Conservation (phyloP, 495 filamentous ascomycete species). For the Echria macrotheca region DNA sequence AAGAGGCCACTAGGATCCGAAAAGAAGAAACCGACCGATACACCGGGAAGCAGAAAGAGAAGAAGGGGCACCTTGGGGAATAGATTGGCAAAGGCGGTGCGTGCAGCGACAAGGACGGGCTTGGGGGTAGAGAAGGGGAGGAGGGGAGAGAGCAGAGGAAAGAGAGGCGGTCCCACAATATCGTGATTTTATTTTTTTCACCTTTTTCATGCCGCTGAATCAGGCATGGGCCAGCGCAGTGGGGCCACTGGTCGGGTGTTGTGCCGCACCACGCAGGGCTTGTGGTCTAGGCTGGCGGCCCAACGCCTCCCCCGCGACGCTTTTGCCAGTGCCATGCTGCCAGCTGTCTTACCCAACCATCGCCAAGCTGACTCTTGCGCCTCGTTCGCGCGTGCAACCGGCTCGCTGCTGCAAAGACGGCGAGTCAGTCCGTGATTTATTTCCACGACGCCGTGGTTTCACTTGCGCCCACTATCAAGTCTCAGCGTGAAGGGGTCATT, state of each 20-base stretch:
- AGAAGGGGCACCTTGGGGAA: conserved; percentile 32
- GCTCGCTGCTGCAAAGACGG: no score
- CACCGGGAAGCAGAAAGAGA: conserved; percentile 28
- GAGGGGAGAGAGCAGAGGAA: conserved; percentile 11
- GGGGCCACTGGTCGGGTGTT: conserved; percentile 6
- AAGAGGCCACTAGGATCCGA: conserved; percentile 21
- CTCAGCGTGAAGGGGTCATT: no score
- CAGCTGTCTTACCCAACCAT: no score
- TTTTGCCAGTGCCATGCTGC: background rate
- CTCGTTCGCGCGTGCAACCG: no score
- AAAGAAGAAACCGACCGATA: conserved; percentile 24
- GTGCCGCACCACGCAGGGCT: conserved; percentile 5
- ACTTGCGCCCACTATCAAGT: no score
- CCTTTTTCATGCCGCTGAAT: conserved; percentile 24
- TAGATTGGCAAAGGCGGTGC: conserved; percentile 35
- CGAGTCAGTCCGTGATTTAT: no score
- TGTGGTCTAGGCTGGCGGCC: conserved; percentile 9
- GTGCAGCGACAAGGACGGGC: conserved; percentile 20
- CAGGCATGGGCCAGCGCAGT: conserved; percentile 15
- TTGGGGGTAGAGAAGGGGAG: conserved; percentile 9
- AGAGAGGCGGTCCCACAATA: conserved; percentile 24
- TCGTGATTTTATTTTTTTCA: conserved; percentile 27
- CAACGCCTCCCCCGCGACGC: background rate
- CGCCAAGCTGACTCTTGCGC: background rate
- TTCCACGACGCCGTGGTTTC: no score